Evolutionary conservation across 2,329 filamentous ascomycete species (phyloP).

Genomic region (Botrytis pseudocinerea): DNA sequence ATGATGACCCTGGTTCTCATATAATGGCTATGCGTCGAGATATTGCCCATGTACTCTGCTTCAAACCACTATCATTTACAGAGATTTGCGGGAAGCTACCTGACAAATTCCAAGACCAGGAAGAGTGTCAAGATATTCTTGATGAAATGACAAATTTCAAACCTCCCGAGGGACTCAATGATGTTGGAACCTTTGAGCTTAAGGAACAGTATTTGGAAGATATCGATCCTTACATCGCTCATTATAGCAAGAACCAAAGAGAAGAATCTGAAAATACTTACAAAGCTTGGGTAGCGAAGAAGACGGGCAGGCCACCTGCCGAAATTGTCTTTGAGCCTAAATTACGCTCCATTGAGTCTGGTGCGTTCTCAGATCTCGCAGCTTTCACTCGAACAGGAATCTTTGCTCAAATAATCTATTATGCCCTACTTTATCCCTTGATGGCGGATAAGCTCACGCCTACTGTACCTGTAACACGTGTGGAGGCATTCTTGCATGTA

Average conservation of each 20-base stretch:
- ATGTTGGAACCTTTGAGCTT: constrained; percentile 91
- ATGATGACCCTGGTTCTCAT: constrained; percentile 65
- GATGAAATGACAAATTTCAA: constrained; percentile 88
- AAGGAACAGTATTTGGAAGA: constrained; percentile 83
- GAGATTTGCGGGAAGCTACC: constrained; percentile 84
- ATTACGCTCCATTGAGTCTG: constrained; percentile 71
- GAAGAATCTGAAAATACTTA: constrained; percentile 93
- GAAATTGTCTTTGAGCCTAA: constrained; percentile 93
- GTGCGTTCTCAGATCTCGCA: constrained; percentile 75
- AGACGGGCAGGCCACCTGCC: constrained; percentile 74
- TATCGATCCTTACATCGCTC: constrained; percentile 92
- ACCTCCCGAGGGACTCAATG: constrained; percentile 84
- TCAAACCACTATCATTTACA: constrained; percentile 93
- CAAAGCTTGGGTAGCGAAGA: constrained; percentile 82
- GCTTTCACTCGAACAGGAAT: constrained; percentile 79
- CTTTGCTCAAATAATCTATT: constrained; percentile 89
- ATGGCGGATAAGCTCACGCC: constrained; percentile 68
- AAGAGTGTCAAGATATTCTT: constrained; percentile 82
- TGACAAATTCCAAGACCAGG: constrained; percentile 85
- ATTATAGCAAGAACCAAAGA: constrained; percentile 95
- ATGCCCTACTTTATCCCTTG: constrained; percentile 79
- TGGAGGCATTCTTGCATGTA: constrained; percentile 90
- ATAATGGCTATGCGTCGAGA: constrained; percentile 78
- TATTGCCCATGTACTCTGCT: constrained; percentile 90
- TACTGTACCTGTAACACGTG: constrained; percentile 73